Conservation (phyloP, 306 rosid genomes). For the Castanea sativa region DNA sequence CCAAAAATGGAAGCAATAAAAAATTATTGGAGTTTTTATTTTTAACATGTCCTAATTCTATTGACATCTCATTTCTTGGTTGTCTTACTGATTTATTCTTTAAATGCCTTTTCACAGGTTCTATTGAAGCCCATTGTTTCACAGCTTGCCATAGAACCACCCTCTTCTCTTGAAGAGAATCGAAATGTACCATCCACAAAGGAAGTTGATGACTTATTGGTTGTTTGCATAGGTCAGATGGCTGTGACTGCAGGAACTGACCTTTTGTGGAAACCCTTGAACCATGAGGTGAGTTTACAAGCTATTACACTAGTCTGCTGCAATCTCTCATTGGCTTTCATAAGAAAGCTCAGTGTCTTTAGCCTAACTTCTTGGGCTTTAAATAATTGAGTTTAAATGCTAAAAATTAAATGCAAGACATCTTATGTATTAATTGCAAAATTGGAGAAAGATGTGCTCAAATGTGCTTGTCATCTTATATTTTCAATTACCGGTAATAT, state of each 20-base stretch:
- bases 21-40: background rate
- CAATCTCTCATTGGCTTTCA: background rate
- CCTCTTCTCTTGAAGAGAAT: slow-evolving; percentile 50
- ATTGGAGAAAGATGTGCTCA: background rate
- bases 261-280: slow-evolving; percentile 84
- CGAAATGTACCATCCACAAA: slow-evolving; percentile 49
- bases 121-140: slow-evolving; percentile 81
- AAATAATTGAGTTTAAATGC: background rate
- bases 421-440: background rate
- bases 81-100: slow-evolving; percentile 17
- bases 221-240: slow-evolving; percentile 84
- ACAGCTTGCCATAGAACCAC: slow-evolving; percentile 77
- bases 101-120: slow-evolving; percentile 45
- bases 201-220: slow-evolving; percentile 81
- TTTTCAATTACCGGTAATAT: background rate
- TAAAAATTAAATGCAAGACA: background rate
- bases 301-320: background rate
- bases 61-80: background rate
- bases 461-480: background rate
- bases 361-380: background rate
- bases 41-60: background rate
- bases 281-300: slow-evolving; percentile 62
- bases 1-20: background rate
- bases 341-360: background rate
- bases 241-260: slow-evolving; percentile 91